Evolutionary conservation across 2,329 filamentous ascomycete genomes (phyloP).

Genomic region (Ceratocystis colombiana): DNA sequence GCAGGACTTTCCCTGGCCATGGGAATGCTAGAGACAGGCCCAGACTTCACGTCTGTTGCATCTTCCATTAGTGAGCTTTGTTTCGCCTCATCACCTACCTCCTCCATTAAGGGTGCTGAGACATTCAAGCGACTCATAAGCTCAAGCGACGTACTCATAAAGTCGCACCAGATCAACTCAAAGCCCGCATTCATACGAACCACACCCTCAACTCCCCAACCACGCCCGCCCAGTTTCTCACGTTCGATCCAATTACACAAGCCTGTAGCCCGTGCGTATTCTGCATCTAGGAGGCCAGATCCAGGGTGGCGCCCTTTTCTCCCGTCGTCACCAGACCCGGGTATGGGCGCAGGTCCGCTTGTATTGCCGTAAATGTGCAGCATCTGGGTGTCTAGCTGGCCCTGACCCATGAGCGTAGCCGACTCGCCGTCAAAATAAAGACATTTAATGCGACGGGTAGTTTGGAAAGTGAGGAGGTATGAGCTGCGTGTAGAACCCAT

Average conservation of each 20-base stretch:
- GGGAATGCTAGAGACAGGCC: not conserved
- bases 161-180: constrained; percentile 45
- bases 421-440: constrained; percentile 45
- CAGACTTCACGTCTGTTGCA: not conserved
- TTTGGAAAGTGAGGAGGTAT: constrained; percentile 42
- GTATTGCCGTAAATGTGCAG: constrained; percentile 41
- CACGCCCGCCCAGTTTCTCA: constrained; percentile 36
- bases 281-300: constrained; percentile 34
- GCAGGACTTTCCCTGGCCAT: not conserved
- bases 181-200: constrained; percentile 45
- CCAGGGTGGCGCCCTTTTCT: not conserved
- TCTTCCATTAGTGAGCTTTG: not conserved
- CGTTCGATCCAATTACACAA: constrained; percentile 39
- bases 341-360: constrained; percentile 30
- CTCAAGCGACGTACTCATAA: constrained; percentile 36
- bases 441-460: constrained; percentile 35
- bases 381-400: constrained; percentile 42
- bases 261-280: constrained; percentile 40
- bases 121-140: constrained; percentile 39
- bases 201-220: constrained; percentile 42
- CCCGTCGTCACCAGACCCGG: not conserved
- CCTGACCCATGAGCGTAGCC: constrained; percentile 39
- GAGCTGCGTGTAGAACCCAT: constrained; percentile 38
- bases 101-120: constrained; percentile 33
- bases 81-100: constrained; percentile 18